Percentiles rank a stretch among this genome's conserved stretches.
Evolutionary conservation across 805 yeast species (phyloP).

Genomic region (Candida mattraensis): DNA sequence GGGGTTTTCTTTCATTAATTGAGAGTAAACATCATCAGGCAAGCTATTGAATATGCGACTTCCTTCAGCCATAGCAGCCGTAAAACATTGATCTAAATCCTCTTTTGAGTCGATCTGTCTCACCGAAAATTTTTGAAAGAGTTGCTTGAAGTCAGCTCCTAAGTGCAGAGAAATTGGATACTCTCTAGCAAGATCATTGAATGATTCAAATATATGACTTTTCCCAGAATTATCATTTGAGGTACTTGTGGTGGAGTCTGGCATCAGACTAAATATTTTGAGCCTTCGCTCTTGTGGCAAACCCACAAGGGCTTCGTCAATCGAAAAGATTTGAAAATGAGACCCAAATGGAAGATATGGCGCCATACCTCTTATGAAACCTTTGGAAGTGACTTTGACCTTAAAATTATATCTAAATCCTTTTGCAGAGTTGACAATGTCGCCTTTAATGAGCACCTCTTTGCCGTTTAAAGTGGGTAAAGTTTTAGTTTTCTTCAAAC

Average conservation of each 20-base stretch:
- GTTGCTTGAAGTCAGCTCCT: conserved; percentile 38
- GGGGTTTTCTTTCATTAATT: conserved; percentile 25
- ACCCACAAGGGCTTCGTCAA: conserved; percentile 58
- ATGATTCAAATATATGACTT: conserved; percentile 19
- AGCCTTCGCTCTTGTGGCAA: conserved; percentile 27
- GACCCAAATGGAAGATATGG: conserved; percentile 59
- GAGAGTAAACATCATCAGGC: conserved; percentile 29
- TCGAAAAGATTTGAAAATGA: conserved; percentile 53
- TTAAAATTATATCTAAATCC: conserved; percentile 53
- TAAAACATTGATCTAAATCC: conserved; percentile 32
- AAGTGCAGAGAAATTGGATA: conserved; percentile 45
- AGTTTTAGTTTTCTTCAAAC: conserved; percentile 30
- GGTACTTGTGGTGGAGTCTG: too few species aligned
- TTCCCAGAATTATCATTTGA: not conserved
- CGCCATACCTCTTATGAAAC: conserved; percentile 53
- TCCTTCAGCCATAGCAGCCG: conserved; percentile 32
- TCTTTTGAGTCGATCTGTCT: conserved; percentile 25
- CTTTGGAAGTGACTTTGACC: conserved; percentile 44
- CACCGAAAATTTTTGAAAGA: conserved; percentile 41
- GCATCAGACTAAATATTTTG: conserved; percentile 6
- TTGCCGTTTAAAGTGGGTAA: conserved; percentile 54
- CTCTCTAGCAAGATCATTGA: conserved; percentile 40
- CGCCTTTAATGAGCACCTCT: conserved; percentile 56
- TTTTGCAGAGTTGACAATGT: conserved; percentile 51
- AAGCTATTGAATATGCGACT: conserved; percentile 35